Evolutionary conservation across 2,329 filamentous ascomycete species (phyloP).

Genomic region (Colletotrichum sidae): DNA sequence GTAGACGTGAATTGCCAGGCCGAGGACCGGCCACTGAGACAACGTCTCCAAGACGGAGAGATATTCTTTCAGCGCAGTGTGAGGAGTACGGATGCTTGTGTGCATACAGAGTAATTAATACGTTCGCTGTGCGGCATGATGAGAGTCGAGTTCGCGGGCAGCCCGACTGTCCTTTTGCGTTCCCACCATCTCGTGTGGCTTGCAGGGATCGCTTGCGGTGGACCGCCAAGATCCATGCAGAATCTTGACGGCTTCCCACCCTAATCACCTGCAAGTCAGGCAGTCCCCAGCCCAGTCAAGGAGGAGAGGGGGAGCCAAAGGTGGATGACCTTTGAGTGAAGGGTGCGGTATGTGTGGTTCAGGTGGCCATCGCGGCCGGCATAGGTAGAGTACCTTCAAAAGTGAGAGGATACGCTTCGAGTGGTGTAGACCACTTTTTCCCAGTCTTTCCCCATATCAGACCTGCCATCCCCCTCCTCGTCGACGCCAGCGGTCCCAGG

Average conservation of each 20-base stretch:
- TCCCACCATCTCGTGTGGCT: conserved; percentile 37
- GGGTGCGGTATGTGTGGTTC: conserved; percentile 36
- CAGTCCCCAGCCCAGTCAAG: conserved; percentile 34
- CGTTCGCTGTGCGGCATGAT: background rate
- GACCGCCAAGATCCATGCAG: conserved; percentile 33
- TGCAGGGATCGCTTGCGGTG: conserved; percentile 33
- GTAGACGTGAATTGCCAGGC: conserved; percentile 17
- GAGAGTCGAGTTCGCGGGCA: conserved; percentile 23
- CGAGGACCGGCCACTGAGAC: conserved; percentile 17
- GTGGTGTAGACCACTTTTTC: conserved; percentile 22
- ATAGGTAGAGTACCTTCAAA: conserved; percentile 28
- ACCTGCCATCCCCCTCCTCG: conserved; percentile 17
- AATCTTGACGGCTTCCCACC: conserved; percentile 38
- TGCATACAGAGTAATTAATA: no score
- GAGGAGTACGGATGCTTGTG: no score
- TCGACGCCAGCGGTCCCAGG: background rate
- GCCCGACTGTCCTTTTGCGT: conserved; percentile 24
- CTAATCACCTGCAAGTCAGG: conserved; percentile 39
- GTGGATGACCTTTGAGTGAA: conserved; percentile 35
- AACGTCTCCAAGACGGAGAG: background rate
- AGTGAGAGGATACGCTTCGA: no score
- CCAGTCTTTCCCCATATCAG: conserved; percentile 29
- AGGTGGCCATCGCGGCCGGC: conserved; percentile 34
- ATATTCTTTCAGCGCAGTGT: no score
- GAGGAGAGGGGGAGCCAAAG: conserved; percentile 20